phyloP scores from a whole-genome alignment of 176 grass and related monocot species.

The Otatea glauca region DNA sequence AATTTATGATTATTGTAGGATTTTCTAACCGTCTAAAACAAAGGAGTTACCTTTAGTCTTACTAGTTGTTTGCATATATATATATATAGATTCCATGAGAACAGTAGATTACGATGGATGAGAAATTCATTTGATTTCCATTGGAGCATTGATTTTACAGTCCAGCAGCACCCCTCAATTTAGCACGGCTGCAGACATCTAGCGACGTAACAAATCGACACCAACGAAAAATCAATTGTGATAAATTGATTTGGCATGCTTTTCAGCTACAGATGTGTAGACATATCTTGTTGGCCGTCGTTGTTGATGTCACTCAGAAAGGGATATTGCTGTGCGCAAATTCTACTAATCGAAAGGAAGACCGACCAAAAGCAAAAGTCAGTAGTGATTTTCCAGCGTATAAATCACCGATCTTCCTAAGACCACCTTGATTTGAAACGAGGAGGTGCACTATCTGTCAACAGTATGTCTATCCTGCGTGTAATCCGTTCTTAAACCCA shows the following conservation, averaged over 20 bases:
- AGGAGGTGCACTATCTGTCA: not conserved
- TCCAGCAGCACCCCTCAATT: not conserved
- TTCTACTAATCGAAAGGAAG: not conserved
- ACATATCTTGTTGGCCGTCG: constrained; percentile 3
- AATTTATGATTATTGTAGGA: no score
- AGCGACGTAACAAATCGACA: not conserved
- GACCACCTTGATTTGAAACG: constrained; percentile 7
- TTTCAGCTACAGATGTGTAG: constrained; percentile 5
- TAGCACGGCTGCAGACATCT: not conserved
- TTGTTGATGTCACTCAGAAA: constrained; percentile 25
- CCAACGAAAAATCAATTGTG: not conserved
- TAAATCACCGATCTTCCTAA: not conserved
- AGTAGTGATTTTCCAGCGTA: constrained; percentile 35
- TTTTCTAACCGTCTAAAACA: no score
- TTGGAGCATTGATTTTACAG: not conserved
- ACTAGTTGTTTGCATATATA: no score
- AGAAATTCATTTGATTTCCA: not conserved
- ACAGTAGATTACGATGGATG: not conserved
- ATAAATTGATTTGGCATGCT: not conserved
- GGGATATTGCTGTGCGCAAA: not conserved
- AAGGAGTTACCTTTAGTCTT: no score
- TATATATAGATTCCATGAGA: not conserved
- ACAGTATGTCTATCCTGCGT: not conserved
- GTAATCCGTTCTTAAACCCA: not conserved
- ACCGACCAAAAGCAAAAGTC: not conserved